Conservation (phyloP, 805 yeast species). For the Cyberlindnera euphorbiiphila region DNA sequence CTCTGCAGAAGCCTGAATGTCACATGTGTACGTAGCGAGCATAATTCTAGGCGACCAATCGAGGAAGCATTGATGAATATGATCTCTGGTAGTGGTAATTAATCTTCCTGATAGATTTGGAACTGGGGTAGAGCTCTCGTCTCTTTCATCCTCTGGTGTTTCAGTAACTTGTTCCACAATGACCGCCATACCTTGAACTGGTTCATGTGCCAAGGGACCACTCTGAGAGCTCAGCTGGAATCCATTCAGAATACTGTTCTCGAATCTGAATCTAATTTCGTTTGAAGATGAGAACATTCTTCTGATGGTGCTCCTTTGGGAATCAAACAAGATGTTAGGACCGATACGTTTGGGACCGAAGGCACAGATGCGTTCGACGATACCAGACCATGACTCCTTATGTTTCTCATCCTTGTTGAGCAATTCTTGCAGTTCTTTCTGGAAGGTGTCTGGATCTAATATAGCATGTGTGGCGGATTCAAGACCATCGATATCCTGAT, state of each 20-base stretch:
- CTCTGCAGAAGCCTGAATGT: constrained; percentile 91
- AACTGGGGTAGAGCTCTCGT: constrained; percentile 27
- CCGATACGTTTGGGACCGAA: constrained; percentile 81
- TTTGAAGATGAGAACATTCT: constrained; percentile 28
- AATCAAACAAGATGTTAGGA: constrained; percentile 67
- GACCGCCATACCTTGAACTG: constrained; percentile 73
- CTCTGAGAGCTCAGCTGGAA: constrained; percentile 76
- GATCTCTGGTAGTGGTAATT: constrained; percentile 67
- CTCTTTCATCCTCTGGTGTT: constrained; percentile 31
- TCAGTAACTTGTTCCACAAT: constrained; percentile 35
- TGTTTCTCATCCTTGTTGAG: constrained; percentile 28
- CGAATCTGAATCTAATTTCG: constrained; percentile 36
- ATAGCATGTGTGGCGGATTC: constrained; percentile 24
- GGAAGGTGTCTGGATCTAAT: constrained; percentile 30
- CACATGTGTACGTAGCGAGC: constrained; percentile 92
- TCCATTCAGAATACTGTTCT: constrained; percentile 70
- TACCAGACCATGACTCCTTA: constrained; percentile 27
- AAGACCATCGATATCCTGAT: constrained; percentile 22
- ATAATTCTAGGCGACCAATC: constrained; percentile 86
- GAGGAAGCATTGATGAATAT: constrained; percentile 64
- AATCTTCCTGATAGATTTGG: constrained; percentile 65
- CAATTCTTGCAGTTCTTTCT: constrained; percentile 30
- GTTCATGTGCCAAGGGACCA: constrained; percentile 90
- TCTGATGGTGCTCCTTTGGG: constrained; percentile 33
- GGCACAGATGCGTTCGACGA: constrained; percentile 43